Evolutionary conservation across 2,329 filamentous ascomycete species (phyloP).

Genomic region (Fusarium sp.): DNA sequence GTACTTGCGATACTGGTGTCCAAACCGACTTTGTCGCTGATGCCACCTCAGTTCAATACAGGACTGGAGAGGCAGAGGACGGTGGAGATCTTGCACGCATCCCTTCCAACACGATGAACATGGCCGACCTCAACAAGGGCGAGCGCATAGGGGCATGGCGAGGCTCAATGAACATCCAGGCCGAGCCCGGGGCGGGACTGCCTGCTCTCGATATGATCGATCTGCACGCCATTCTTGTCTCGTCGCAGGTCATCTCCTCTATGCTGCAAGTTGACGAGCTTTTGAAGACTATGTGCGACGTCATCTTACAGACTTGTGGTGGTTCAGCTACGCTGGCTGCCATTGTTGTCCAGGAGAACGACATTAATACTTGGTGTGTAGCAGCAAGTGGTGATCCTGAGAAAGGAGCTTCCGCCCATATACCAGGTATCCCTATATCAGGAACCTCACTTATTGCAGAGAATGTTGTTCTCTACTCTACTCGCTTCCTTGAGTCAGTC

Average conservation of each 20-base stretch:
- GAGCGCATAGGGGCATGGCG: slow-evolving; percentile 71
- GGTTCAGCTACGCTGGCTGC: slow-evolving; percentile 75
- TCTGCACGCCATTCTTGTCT: slow-evolving; percentile 79
- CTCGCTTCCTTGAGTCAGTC: slow-evolving; percentile 78
- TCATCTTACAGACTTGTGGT: slow-evolving; percentile 81
- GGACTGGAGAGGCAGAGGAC: slow-evolving; percentile 56
- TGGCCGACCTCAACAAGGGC: slow-evolving; percentile 60
- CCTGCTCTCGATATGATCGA: slow-evolving; percentile 86
- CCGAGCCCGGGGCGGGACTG: slow-evolving; percentile 68
- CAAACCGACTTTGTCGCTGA: slow-evolving; percentile 77
- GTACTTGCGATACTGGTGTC: slow-evolving; percentile 69
- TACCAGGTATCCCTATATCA: slow-evolving; percentile 70
- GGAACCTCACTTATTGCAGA: slow-evolving; percentile 76
- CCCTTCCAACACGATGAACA: slow-evolving; percentile 51
- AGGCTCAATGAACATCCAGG: slow-evolving; percentile 63
- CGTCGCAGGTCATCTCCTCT: slow-evolving; percentile 82
- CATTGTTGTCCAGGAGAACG: slow-evolving; percentile 76
- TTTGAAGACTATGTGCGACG: slow-evolving; percentile 82
- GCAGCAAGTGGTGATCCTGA: slow-evolving; percentile 79
- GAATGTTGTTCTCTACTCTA: slow-evolving; percentile 79
- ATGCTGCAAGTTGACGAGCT: slow-evolving; percentile 79
- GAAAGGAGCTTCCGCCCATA: slow-evolving; percentile 71
- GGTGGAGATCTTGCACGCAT: slow-evolving; percentile 53
- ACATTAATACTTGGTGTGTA: slow-evolving; percentile 72
- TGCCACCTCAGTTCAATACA: slow-evolving; percentile 61